phyloP scores from a whole-genome alignment of 2,329 filamentous ascomycete genomes.

The Lachnellula subtilissima region DNA sequence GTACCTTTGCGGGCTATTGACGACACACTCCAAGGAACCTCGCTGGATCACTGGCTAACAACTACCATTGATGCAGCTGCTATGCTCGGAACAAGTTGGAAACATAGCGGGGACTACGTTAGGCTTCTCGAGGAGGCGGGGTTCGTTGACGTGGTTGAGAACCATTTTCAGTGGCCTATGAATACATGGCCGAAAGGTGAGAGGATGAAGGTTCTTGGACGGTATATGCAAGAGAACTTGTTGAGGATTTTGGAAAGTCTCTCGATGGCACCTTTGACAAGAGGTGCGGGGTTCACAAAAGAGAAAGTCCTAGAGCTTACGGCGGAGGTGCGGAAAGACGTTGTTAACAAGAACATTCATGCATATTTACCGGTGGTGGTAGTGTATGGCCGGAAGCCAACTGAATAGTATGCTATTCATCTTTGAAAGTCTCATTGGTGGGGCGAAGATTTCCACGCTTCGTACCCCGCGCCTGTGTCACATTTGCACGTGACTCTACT shows the following conservation, averaged over 20 bases:
- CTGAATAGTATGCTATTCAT: background rate
- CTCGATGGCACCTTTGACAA: constrained; percentile 26
- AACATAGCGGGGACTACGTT: constrained; percentile 12
- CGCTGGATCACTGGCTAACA: constrained; percentile 15
- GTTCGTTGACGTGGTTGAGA: constrained; percentile 49
- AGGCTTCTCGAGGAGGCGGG: constrained; percentile 37
- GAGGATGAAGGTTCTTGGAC: constrained; percentile 18
- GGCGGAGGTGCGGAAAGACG: constrained; percentile 30
- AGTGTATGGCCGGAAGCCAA: constrained; percentile 13
- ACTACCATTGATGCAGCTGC: constrained; percentile 9
- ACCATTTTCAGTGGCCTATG: constrained; percentile 48
- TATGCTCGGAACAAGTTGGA: constrained; percentile 12
- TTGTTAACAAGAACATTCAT: constrained; percentile 31
- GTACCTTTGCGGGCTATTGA: constrained; percentile 13
- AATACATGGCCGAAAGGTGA: constrained; percentile 46
- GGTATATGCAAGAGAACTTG: constrained; percentile 24
- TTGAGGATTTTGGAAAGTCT: constrained; percentile 12
- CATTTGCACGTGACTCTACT: background rate
- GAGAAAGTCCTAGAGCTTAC: constrained; percentile 32
- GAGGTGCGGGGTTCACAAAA: constrained; percentile 24
- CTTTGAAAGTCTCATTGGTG: background rate
- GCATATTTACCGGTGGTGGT: constrained; percentile 19
- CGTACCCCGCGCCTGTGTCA: no score
- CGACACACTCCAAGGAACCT: constrained; percentile 19
- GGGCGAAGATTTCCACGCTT: no score